phyloP scores from a whole-genome alignment of 345 rosid genomes.

The Psidium friedrichsthalianum region DNA sequence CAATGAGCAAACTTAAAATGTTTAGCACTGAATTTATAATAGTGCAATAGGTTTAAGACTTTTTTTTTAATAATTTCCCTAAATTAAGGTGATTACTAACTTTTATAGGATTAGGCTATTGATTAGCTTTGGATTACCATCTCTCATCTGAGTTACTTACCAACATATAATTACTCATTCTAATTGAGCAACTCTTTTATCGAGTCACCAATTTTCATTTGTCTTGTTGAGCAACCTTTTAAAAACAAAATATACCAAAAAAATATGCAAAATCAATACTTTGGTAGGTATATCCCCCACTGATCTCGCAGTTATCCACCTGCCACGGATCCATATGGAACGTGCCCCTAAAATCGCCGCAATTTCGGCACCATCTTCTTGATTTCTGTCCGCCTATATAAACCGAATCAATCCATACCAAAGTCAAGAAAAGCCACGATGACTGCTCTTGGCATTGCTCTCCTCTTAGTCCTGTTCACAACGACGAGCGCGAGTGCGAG shows the following conservation, averaged over 20 bases:
- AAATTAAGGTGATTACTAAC: background rate
- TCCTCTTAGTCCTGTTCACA: background rate
- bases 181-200: background rate
- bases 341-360: background rate
- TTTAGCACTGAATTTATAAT: no score
- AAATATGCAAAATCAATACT: background rate
- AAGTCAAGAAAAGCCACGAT: background rate
- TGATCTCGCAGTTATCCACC: background rate
- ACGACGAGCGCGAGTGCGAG: background rate
- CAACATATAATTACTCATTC: background rate
- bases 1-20: no score
- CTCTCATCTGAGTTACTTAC: background rate
- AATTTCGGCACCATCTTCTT: background rate
- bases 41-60: no score
- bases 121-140: background rate
- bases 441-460: background rate
- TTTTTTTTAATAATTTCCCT: no score
- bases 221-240: background rate
- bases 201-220: background rate
- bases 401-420: background rate
- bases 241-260: background rate
- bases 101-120: background rate
- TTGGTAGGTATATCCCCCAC: background rate
- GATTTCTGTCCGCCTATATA: background rate
- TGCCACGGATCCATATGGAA: background rate